These are phyloP conservation scores for Starmera quercuum DNA, from an alignment of 805 yeast species.

Conservation along the genomic window DNA sequence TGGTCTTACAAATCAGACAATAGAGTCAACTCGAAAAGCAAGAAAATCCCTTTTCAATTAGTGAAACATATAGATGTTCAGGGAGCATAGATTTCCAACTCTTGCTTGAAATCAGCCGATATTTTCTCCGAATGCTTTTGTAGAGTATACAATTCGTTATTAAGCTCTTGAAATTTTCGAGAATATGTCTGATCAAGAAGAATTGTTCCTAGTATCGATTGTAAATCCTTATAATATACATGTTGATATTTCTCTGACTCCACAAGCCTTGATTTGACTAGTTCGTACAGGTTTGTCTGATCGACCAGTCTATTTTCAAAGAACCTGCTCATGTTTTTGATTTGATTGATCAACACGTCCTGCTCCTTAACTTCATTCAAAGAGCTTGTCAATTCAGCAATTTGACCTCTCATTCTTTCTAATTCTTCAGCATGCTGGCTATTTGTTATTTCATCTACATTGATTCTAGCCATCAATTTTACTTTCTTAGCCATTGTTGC, in stretches of 20 bases:
- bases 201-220: conserved; percentile 2
- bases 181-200: conserved; percentile 1
- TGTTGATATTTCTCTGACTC: conserved; percentile 1
- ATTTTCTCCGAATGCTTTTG: neutral
- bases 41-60: too few species aligned
- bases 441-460: conserved; percentile 19
- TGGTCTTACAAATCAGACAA: neutral
- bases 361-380: conserved; percentile 14
- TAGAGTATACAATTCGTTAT: too few species aligned
- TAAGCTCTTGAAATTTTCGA: too few species aligned
- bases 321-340: conserved; percentile 16
- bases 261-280: conserved; percentile 9
- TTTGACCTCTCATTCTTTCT: conserved; percentile 12
- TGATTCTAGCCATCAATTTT: conserved; percentile 49
- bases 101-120: neutral
- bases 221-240: conserved; percentile 1
- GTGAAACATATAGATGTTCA: neutral
- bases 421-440: conserved; percentile 8
- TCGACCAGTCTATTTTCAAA: conserved; percentile 21
- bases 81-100: conserved; percentile 1
- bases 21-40: neutral
- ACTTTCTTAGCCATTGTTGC: conserved; percentile 72
- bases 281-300: conserved; percentile 17
- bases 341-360: conserved; percentile 11
- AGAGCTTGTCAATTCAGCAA: conserved; percentile 10